Evolutionary conservation across 306 rosid species (phyloP).

Genomic region (Lathyrus oleraceus): DNA sequence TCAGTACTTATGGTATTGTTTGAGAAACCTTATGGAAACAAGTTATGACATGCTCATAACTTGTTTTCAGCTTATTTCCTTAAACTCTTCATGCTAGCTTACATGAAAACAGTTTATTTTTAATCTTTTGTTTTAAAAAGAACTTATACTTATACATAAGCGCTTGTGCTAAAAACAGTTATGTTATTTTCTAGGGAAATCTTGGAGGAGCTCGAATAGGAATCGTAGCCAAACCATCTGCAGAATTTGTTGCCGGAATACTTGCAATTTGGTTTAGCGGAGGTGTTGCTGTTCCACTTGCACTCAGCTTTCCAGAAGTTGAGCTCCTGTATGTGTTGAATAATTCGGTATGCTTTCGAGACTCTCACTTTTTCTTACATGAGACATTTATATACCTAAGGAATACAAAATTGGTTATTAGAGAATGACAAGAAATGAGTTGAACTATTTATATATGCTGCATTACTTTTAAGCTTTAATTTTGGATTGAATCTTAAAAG

Average conservation of each 20-base stretch:
- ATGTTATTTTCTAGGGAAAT: slow-evolving; percentile 43
- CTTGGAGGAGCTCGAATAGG: slow-evolving; percentile 89
- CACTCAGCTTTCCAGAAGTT: slow-evolving; percentile 90
- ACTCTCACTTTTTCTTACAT: slow-evolving; percentile 15
- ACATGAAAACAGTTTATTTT: too few relatives aligned
- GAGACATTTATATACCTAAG: not conserved
- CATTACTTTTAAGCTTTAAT: slow-evolving; percentile 10
- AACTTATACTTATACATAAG: too few relatives aligned
- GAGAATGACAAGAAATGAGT: not conserved
- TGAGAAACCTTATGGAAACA: too few relatives aligned
- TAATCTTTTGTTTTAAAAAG: too few relatives aligned
- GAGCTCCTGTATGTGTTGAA: slow-evolving; percentile 83
- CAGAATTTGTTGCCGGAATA: slow-evolving; percentile 85
- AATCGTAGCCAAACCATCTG: slow-evolving; percentile 92
- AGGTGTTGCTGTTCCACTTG: slow-evolving; percentile 97
- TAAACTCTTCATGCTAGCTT: not conserved
- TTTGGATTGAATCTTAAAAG: slow-evolving; percentile 18
- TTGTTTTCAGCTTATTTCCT: not conserved
- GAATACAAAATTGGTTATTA: not conserved
- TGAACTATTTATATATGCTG: slow-evolving; percentile 4
- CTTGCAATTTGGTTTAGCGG: slow-evolving; percentile 94
- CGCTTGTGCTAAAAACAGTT: not conserved
- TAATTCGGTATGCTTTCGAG: slow-evolving; percentile 63
- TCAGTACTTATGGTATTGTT: too few relatives aligned
- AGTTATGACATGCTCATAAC: not conserved